These are phyloP conservation scores for Asterochloris erici DNA, from an alignment of 139 green algal genomes.

Conservation along the genomic window DNA sequence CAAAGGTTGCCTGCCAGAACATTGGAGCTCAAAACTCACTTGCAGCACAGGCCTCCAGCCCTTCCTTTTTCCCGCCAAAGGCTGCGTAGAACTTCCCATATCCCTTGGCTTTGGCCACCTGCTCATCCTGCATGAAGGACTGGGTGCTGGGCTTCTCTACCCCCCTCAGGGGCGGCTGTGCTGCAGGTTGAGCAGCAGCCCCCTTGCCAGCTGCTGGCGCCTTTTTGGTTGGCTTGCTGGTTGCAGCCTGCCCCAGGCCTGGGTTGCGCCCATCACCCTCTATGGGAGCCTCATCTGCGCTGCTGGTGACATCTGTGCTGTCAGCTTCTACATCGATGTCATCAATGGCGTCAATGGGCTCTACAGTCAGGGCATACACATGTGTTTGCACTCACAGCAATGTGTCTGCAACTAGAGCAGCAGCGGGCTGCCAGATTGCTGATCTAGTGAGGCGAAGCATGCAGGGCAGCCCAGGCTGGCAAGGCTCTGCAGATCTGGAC, in stretches of 20 bases:
- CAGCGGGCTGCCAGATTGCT: no score
- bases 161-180: neutral
- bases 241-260: neutral
- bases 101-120: slow-evolving; percentile 46
- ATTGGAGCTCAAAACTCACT: neutral
- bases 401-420: no score
- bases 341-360: no score
- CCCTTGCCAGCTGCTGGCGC: neutral
- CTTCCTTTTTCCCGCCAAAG: slow-evolving; percentile 63
- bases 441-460: no score
- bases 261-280: neutral
- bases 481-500: no score
- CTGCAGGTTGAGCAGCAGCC: neutral
- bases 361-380: no score
- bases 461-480: no score
- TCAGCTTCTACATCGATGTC: neutral
- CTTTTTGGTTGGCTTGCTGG: neutral
- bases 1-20: no score
- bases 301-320: neutral
- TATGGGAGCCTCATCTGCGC: neutral
- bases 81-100: slow-evolving; percentile 75
- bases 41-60: slow-evolving; percentile 77
- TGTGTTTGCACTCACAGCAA: no score
- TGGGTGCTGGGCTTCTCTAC: neutral
- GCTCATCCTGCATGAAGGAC: slow-evolving; percentile 11